Percentiles rank a stretch among this genome's conserved stretches.
phyloP scores from a whole-genome alignment of 352 stramenopile genomes.

The Pythium periplocum region DNA sequence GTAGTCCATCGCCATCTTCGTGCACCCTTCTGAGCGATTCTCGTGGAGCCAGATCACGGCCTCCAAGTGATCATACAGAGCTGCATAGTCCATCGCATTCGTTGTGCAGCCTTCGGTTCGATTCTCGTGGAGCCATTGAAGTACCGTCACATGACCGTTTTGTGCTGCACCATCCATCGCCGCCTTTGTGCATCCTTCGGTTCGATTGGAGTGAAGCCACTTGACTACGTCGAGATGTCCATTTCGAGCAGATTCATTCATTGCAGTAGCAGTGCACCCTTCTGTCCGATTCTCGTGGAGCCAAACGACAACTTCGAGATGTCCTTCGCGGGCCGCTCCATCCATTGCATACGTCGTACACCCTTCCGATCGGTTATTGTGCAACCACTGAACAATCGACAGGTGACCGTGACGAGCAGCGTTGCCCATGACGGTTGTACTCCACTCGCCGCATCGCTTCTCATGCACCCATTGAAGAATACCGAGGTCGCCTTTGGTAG shows the following conservation, averaged over 20 bases:
- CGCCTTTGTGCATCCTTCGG: conserved; percentile 10
- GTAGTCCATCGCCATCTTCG: conserved; percentile 7
- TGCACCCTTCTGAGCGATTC: not conserved
- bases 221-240: not conserved
- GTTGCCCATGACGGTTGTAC: not conserved
- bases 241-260: not conserved
- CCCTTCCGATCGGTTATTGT: not conserved
- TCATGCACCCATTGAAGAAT: not conserved
- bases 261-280: not conserved
- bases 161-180: conserved; percentile 17
- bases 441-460: not conserved
- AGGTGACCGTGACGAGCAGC: not conserved
- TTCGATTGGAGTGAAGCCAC: conserved; percentile 14
- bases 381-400: not conserved
- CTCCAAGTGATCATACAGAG: conserved; percentile 1
- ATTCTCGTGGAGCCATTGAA: conserved; percentile 15
- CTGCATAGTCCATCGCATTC: conserved; percentile 12
- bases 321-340: not conserved
- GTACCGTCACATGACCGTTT: conserved; percentile 4
- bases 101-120: conserved; percentile 12
- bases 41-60: conserved; percentile 5
- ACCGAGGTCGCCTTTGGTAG: not conserved
- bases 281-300: not conserved
- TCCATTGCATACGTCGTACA: not conserved
- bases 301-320: not conserved